Percentiles rank a stretch among this genome's conserved stretches.
Conservation (phyloP, 192 early-diverging fungal genomes). For the Podila minutissima region DNA sequence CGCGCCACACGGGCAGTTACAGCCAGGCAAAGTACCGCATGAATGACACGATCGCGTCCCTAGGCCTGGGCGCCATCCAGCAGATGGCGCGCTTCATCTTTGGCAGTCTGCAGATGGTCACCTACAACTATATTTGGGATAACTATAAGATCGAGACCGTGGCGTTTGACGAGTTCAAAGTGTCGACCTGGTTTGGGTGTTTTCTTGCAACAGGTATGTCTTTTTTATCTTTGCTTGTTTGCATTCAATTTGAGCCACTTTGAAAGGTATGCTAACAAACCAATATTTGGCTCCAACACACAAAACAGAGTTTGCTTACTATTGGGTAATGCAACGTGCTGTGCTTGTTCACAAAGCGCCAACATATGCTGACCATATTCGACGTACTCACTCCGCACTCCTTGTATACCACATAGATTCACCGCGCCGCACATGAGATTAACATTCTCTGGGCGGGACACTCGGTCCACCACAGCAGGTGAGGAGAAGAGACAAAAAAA, state of each 20-base stretch:
- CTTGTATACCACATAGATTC: conserved; percentile 51
- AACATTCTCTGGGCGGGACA: conserved; percentile 69
- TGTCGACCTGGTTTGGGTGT: conserved; percentile 61
- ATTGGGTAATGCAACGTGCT: conserved; percentile 18
- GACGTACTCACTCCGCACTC: neutral
- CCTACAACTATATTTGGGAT: conserved; percentile 63
- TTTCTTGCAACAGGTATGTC: conserved; percentile 58
- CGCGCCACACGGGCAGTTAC: conserved; percentile 46
- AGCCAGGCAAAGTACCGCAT: conserved; percentile 55
- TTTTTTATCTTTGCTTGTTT: neutral
- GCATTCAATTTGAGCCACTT: neutral
- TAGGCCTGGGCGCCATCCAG: conserved; percentile 62
- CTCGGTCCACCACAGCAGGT: conserved; percentile 53
- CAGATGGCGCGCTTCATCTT: conserved; percentile 62
- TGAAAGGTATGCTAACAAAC: too few species aligned
- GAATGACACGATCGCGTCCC: conserved; percentile 62
- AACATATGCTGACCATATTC: too few species aligned
- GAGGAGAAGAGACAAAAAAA: too few species aligned
- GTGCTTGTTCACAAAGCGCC: too few species aligned
- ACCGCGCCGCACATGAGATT: conserved; percentile 67
- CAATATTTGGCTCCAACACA: too few species aligned
- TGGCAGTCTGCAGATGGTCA: conserved; percentile 49
- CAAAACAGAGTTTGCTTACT: conserved; percentile 34
- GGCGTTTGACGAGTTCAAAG: conserved; percentile 50
- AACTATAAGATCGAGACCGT: conserved; percentile 49